phyloP scores from a whole-genome alignment of 2,329 filamentous ascomycete genomes.

The Botrytis porri region DNA sequence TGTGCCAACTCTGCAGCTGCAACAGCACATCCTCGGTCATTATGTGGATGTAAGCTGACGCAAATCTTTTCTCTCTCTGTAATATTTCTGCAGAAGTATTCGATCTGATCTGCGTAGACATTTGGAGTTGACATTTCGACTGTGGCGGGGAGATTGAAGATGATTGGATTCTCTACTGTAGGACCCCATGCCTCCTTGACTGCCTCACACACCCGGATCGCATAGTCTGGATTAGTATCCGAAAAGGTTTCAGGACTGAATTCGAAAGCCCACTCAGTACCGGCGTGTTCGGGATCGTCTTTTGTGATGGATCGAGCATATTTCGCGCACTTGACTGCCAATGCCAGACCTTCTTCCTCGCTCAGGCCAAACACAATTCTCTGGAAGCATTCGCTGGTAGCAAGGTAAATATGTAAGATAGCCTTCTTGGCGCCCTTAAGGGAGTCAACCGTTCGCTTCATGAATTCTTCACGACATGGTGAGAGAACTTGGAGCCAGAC shows the following conservation, averaged over 20 bases:
- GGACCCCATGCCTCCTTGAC: constrained; percentile 94
- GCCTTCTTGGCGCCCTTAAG: constrained; percentile 88
- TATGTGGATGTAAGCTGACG: constrained; percentile 90
- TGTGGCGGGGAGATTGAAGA: constrained; percentile 95
- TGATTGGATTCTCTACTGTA: constrained; percentile 73
- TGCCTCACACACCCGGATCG: constrained; percentile 79
- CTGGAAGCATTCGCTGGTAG: constrained; percentile 94
- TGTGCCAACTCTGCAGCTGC: constrained; percentile 89
- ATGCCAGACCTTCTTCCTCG: constrained; percentile 74
- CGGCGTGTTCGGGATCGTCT: constrained; percentile 57
- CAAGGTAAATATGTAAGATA: constrained; percentile 92
- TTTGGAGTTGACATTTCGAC: constrained; percentile 95
- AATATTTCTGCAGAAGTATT: constrained; percentile 89
- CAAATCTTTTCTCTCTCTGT: constrained; percentile 80
- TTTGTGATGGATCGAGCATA: constrained; percentile 89
- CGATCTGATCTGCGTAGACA: constrained; percentile 92
- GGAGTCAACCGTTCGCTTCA: constrained; percentile 83
- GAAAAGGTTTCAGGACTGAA: constrained; percentile 90
- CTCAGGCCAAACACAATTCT: constrained; percentile 85
- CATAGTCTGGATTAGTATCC: constrained; percentile 82
- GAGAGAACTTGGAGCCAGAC: constrained; percentile 90
- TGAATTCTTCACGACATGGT: constrained; percentile 88
- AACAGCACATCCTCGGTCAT: constrained; percentile 86
- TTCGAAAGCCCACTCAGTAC: constrained; percentile 72
- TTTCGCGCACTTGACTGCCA: constrained; percentile 82